Conservation (phyloP, 345 rosid species). For the Salix brachista region DNA sequence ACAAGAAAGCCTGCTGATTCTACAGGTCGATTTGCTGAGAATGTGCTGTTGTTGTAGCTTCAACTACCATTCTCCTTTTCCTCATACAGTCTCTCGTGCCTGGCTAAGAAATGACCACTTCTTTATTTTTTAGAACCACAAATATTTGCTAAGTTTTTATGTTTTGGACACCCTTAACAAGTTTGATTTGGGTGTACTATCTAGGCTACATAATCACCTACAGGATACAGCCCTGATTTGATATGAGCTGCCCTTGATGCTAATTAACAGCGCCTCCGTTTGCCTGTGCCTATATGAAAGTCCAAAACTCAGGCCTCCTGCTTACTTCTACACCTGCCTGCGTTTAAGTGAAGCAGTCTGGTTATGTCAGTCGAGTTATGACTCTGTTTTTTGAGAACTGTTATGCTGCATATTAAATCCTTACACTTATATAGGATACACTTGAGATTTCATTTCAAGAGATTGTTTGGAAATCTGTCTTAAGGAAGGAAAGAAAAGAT, state of each 20-base stretch:
- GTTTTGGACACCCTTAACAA: not conserved
- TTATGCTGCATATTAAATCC: not conserved
- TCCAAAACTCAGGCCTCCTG: not conserved
- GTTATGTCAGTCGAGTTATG: no score
- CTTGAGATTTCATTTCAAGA: constrained; percentile 78
- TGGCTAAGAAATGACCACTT: not conserved
- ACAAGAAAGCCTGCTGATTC: not conserved
- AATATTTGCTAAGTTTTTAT: not conserved
- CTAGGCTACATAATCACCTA: not conserved
- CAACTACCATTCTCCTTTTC: not conserved
- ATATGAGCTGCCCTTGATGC: not conserved
- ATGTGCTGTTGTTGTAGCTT: not conserved
- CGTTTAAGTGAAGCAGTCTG: no score
- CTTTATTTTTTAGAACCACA: not conserved
- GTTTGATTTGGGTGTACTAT: not conserved
- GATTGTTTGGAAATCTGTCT: constrained; percentile 41
- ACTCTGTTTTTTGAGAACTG: not conserved
- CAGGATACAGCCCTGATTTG: not conserved
- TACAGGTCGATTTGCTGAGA: not conserved
- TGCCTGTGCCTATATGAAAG: not conserved
- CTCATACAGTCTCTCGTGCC: not conserved
- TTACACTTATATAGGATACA: constrained; percentile 14
- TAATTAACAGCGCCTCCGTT: not conserved
- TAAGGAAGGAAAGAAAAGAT: constrained; percentile 16
- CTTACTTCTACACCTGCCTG: not conserved